These are phyloP conservation scores for Plasmodium ovale DNA, from an alignment of 169 alveolate genomes.

Conservation along the genomic window DNA sequence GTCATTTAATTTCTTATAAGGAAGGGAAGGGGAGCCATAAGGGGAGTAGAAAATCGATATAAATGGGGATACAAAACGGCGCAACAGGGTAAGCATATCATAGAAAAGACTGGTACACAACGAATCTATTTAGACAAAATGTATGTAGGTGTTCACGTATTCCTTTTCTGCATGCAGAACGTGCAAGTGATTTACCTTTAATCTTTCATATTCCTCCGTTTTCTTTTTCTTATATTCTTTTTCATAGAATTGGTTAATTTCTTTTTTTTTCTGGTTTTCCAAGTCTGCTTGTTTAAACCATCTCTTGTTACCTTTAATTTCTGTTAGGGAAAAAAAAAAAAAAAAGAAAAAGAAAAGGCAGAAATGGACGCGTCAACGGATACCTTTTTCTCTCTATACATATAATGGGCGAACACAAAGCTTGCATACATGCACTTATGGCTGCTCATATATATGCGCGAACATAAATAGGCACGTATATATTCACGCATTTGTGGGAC, in stretches of 20 bases:
- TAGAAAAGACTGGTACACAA: background rate
- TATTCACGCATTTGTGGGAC: background rate
- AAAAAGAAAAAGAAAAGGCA: background rate
- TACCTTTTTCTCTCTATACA: background rate
- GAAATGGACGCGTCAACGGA: background rate
- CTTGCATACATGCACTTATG: background rate
- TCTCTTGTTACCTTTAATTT: constrained; percentile 71
- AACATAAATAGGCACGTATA: background rate
- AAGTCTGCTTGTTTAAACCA: constrained; percentile 75
- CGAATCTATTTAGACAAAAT: background rate
- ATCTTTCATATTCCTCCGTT: constrained; percentile 70
- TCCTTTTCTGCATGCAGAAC: no score
- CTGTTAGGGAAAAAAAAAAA: background rate
- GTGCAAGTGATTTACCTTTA: constrained; percentile 68
- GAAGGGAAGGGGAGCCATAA: background rate
- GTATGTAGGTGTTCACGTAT: no score
- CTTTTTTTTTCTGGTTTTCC: constrained; percentile 53
- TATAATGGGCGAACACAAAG: no score
- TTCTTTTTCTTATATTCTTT: constrained; percentile 67
- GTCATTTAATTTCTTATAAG: constrained; percentile 62
- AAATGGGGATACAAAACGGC: background rate
- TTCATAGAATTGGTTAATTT: constrained; percentile 47
- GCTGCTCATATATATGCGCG: background rate
- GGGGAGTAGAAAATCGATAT: background rate
- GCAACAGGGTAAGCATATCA: background rate